These are phyloP conservation scores for Monosporascus sp. DNA, from an alignment of 2,329 filamentous ascomycete genomes.

Conservation along the genomic window DNA sequence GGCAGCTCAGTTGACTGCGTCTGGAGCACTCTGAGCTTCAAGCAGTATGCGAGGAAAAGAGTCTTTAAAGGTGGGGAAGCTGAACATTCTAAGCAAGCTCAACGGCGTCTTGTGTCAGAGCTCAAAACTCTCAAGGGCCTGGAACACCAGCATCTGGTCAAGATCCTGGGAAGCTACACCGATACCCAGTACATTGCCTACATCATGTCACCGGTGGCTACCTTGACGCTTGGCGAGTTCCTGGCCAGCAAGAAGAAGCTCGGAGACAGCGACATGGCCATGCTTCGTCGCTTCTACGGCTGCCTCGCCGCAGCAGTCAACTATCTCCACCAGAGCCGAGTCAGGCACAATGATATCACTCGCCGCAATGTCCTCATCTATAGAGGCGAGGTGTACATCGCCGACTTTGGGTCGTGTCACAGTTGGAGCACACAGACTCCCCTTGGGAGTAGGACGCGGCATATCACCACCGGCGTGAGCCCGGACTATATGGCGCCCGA, in stretches of 20 bases:
- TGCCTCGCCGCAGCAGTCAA: constrained; percentile 13
- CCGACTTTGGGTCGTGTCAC: constrained; percentile 13
- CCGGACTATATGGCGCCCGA: constrained; percentile 13
- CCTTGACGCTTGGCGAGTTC: constrained; percentile 5
- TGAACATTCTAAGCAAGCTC: constrained; percentile 3
- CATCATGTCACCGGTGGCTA: constrained; percentile 11
- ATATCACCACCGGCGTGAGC: constrained; percentile 6
- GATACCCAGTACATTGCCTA: constrained; percentile 12
- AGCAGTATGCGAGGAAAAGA: constrained; percentile 8
- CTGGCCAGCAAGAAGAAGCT: neutral
- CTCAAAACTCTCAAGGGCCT: constrained; percentile 4
- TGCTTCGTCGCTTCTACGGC: constrained; percentile 9
- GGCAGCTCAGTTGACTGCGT: constrained; percentile 10
- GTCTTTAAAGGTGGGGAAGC: constrained; percentile 3
- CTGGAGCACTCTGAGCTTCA: constrained; percentile 7
- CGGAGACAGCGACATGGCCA: neutral
- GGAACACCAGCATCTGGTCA: constrained; percentile 9
- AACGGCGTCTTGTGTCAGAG: constrained; percentile 5
- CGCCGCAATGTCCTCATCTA: constrained; percentile 10
- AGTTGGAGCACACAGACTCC: constrained; percentile 3
- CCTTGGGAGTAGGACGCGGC: constrained; percentile 6
- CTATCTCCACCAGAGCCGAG: constrained; percentile 7
- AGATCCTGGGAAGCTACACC: constrained; percentile 13
- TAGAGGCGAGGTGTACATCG: constrained; percentile 6
- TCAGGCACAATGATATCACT: constrained; percentile 11